Percentiles rank a stretch among this genome's conserved stretches.
Conservation (phyloP, 129 eudicot species). For the Cynara cardunculus region DNA sequence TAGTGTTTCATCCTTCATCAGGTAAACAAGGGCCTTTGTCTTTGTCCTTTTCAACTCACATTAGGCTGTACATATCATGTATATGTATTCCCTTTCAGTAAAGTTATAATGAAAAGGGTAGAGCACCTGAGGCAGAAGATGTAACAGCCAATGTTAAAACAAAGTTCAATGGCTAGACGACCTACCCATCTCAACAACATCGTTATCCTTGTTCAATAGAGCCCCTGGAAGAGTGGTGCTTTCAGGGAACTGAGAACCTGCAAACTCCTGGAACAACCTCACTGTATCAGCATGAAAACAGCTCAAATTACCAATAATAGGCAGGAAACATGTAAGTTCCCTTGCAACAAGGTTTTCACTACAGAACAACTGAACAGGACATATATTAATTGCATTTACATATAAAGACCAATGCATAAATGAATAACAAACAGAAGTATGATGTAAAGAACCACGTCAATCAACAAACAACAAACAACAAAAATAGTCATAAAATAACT, state of each 20-base stretch:
- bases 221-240: slow-evolving; percentile 21
- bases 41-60: background rate
- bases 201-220: slow-evolving; percentile 13
- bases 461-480: slow-evolving; percentile 12
- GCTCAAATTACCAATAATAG: background rate
- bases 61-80: background rate
- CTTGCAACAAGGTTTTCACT: slow-evolving; percentile 1
- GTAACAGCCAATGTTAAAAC: background rate
- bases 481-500: background rate
- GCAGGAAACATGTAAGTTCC: slow-evolving; percentile 9
- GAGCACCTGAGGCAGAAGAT: background rate
- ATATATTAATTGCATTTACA: background rate
- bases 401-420: slow-evolving; percentile 5
- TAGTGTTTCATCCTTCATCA: background rate
- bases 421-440: slow-evolving; percentile 10
- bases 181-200: slow-evolving; percentile 39
- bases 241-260: slow-evolving; percentile 29
- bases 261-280: slow-evolving; percentile 38
- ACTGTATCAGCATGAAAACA: slow-evolving; percentile 9
- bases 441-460: slow-evolving; percentile 10
- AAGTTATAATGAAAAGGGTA: background rate
- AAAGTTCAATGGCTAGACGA: slow-evolving; percentile 8
- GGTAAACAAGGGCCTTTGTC: background rate
- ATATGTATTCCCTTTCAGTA: background rate
- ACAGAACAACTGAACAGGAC: background rate